A percentile compares a stretch with the other conserved stretches of the same genome.
Conservation (phyloP, 2,329 filamentous ascomycete species). For the Trichophyton simii region DNA sequence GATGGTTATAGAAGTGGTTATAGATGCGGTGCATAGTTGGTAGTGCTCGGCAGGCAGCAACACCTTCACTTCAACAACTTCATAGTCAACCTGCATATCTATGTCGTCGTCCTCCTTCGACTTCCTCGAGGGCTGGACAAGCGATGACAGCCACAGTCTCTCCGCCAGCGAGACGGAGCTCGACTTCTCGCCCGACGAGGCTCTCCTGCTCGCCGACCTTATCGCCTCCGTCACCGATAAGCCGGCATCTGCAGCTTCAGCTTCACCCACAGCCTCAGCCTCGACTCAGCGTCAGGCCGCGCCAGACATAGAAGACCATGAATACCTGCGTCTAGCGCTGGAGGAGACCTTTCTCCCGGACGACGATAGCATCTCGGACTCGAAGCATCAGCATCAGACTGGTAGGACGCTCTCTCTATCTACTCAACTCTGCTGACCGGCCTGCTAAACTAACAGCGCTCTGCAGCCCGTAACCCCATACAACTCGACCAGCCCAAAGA, state of each 20-base stretch:
- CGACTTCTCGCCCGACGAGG: conserved; percentile 48
- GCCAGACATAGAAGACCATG: conserved; percentile 2
- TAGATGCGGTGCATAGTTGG: too few species aligned
- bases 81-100: background rate
- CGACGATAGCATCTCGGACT: too few species aligned
- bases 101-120: background rate
- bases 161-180: conserved; percentile 40
- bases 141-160: background rate
- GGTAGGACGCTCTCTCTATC: too few species aligned
- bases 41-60: too few species aligned
- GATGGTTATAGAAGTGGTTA: background rate
- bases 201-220: conserved; percentile 40
- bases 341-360: background rate
- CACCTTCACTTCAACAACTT: background rate
- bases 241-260: conserved; percentile 13
- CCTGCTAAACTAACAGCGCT: too few species aligned
- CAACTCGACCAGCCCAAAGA: too few species aligned
- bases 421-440: too few species aligned
- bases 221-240: conserved; percentile 8
- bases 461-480: too few species aligned
- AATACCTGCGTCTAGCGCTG: background rate
- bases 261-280: too few species aligned
- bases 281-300: background rate
- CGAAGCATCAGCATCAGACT: too few species aligned
- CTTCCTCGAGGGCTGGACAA: conserved; percentile 1